A percentile compares a stretch with the other conserved stretches of the same genome.
phyloP scores from a whole-genome alignment of 2,329 filamentous ascomycete genomes.

The Trichoderma sp. region DNA sequence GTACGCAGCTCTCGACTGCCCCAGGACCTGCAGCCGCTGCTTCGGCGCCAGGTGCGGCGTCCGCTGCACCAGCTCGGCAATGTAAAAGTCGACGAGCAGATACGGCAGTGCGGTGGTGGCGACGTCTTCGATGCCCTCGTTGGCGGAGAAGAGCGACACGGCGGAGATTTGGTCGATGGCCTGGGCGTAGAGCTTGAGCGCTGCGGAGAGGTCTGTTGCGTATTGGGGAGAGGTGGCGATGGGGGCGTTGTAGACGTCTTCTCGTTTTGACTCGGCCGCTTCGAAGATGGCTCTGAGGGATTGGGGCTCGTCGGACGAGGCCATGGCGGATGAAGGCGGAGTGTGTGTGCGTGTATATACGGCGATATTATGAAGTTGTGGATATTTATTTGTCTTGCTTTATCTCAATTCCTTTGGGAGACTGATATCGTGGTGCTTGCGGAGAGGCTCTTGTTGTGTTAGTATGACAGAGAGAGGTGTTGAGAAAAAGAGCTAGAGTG shows the following conservation, averaged over 20 bases:
- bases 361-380: not conserved
- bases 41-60: conserved; percentile 56
- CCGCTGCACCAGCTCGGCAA: conserved; percentile 79
- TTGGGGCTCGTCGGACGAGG: conserved; percentile 47
- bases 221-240: conserved; percentile 68
- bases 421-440: not conserved
- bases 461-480: not conserved
- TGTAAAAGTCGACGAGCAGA: conserved; percentile 74
- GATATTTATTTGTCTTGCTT: not conserved
- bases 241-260: conserved; percentile 63
- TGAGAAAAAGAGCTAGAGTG: conserved; percentile 2
- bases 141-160: conserved; percentile 84
- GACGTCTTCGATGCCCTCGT: conserved; percentile 87
- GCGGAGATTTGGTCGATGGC: conserved; percentile 70
- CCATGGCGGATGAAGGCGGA: conserved; percentile 7
- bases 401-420: not conserved
- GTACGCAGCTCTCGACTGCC: conserved; percentile 69
- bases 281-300: conserved; percentile 56
- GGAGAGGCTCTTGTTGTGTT: not conserved
- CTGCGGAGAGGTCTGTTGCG: conserved; percentile 66
- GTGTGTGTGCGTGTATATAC: not conserved
- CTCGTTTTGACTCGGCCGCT: conserved; percentile 56
- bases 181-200: conserved; percentile 73
- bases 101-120: conserved; percentile 85
- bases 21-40: conserved; percentile 66